Evolutionary conservation across 345 rosid genomes (phyloP), one percentile per base, ranked within the genome.

Genomic region (Euphorbia lathyris): DNA sequence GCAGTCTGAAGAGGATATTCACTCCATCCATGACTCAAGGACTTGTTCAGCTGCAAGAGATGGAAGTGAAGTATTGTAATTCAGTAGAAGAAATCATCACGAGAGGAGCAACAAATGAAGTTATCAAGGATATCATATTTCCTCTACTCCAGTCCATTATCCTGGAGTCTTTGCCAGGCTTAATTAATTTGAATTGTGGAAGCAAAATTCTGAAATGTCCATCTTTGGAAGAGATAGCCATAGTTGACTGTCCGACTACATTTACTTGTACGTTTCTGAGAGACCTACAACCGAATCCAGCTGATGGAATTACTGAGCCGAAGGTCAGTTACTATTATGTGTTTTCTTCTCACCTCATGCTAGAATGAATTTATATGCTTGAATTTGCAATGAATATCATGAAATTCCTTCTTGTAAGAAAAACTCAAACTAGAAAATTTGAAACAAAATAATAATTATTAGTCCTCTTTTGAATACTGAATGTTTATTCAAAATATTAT

Each of bases 41-140:
- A 27, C 71, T 67, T 36, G 61, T 34, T 3, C 43, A 36, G 23
- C 71, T 67, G 51, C 22, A 55, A 27, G 42, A 55, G 61, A 13
- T 67, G 16, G 71, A 67, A 67, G 50, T 67, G 47, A 67, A 51
- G 16, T 34, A 36, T 29, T 67, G 71, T 38, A 9, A 1, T 25
- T 12, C 40, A 50, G 23, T 67, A 4, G 34, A 34, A 53, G 71
- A 55, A 55, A 67, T 67, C 40, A 55, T 67, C 30, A 13, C 22
- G 6, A 22, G 25, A 36, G 71, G 29, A 16, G 63, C 19, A 13
- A 7, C 8, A 22, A 60, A 29, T 5, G 51, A 5, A 55, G 43
- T 14, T 0, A 22, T 2, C 9, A 20, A 16, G 3, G 10, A 68
- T 9, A 13, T 68, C 36, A 55, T 12, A 56, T 40, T 55, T 50